Base-by-base conservation (phyloP, 1,284 basidiomycete genomes). In the Boletus smithii region DNA sequence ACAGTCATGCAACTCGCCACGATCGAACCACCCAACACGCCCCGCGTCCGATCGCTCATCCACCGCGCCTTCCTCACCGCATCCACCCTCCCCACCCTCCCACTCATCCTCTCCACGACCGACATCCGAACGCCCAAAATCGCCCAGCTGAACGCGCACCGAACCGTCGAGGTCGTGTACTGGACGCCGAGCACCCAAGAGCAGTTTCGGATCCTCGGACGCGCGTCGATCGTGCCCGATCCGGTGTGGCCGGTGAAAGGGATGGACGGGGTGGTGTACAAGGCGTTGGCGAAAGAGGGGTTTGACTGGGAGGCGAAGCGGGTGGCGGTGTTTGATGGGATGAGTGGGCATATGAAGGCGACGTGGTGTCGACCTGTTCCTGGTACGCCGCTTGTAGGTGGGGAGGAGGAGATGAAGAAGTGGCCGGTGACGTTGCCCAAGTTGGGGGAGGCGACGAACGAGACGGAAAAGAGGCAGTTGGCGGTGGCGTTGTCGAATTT, bases 261-360 rank as follows among this genome's bases (percentile, higher is more conserved):
- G 0, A 35, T 14, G 0, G 31, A 34, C 7, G 56, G 62, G 27
- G 52, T 61, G 23, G 74, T 71, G 3, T 57, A 74, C 22, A 63
- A 64, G 1, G 63, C 62, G 36, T 59, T 83, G 16, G 62, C 58
- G 10, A 51, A 59, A 31, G 68, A 70, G 20, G 69, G 67, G 8
- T 75, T 77, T 46, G 76, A 85, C 56, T 88, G 84, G 85, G 83
- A 86, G 58, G 65, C 59, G 29, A 74, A 79, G 63, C 71, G 85
- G 9, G 50, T 66, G 18, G 72, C 73, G 41, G 58, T 73, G 17
- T 88, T 85, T 62, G 73, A 76, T 50, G 57, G 30, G 16, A 73
- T 87, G 73, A 74, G 73, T 44, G 69, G 67, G 5, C 65, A 70
- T 42, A 78, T 87, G 81, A 79, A 75, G 54, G 85, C 85, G 20